Evolutionary conservation across 2,329 filamentous ascomycete genomes (phyloP), one percentile per base, ranked within the genome.

Genomic region (Penicillium sp.): DNA sequence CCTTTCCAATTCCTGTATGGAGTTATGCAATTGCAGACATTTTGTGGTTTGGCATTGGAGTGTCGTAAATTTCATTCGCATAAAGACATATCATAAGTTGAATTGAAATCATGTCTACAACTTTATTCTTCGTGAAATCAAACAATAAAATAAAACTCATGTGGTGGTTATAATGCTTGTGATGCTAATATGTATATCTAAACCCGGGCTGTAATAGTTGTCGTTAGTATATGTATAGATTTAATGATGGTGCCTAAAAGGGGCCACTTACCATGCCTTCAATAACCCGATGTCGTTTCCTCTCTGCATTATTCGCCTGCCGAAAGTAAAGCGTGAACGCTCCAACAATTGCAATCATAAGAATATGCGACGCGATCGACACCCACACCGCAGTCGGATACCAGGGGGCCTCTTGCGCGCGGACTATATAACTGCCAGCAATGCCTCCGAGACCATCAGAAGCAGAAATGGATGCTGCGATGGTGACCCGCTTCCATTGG

Each of bases 351-450:
- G 21, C 24, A 33, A 59, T 52, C 47, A 59, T 59, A 16, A 59
- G 23, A 5, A 46, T 49, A 52, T 55, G 52, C 59, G 55, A 74
- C 67, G 81, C 84, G 57, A 88, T 85, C 12, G 82, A 85, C 14
- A 87, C 78, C 84, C 84, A 88, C 14, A 88, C 80, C 1, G 86
- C 86, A 2, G 85, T 88, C 57, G 77, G 68, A 67, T 88, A 88
- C 56, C 75, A 70, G 6, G 86, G 86, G 2, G 83, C 84, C 65
- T 89, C 85, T 8, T 76, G 68, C 59, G 80, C 76, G 24, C 81
- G 75, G 3, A 89, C 83, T 61, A 88, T 87, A 64, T 83, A 89
- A 64, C 82, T 85, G 1, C 84, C 85, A 1, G 84, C 84, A 59
- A 87, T 84, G 0, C 83, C 84, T 8, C 84, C 84, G 16, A 84